Conservation (phyloP, 2,329 filamentous ascomycete genomes). For the Ceratocystis colombiana region DNA sequence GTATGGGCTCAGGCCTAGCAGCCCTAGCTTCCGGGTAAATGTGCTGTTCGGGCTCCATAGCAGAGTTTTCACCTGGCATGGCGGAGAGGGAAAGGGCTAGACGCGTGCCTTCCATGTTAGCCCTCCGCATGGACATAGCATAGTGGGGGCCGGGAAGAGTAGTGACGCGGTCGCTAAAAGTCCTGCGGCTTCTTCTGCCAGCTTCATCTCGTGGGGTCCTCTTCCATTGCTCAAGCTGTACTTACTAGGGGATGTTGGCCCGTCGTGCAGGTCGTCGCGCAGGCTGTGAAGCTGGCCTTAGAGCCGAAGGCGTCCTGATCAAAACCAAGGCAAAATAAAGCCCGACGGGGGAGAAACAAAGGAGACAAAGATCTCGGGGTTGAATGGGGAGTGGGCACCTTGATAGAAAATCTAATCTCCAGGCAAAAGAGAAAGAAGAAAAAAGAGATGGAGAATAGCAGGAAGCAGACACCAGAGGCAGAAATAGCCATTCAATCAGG, state of each 20-base stretch:
- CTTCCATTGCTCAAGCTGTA: background rate
- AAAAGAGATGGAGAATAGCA: background rate
- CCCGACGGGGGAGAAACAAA: background rate
- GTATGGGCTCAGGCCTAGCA: too few relatives aligned
- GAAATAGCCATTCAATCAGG: background rate
- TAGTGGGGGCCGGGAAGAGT: background rate
- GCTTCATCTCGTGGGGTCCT: background rate
- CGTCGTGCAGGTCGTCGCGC: background rate
- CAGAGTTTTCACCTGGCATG: constrained; percentile 7
- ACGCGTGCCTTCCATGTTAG: constrained; percentile 9
- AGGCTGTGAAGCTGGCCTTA: background rate
- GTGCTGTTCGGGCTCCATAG: background rate
- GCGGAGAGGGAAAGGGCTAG: background rate
- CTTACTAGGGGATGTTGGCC: background rate
- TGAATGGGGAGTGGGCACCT: background rate
- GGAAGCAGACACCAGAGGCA: background rate
- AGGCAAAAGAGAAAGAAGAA: background rate
- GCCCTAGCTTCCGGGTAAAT: background rate
- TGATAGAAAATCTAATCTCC: background rate
- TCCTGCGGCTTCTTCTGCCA: background rate
- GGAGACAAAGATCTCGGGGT: background rate
- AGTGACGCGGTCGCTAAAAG: background rate
- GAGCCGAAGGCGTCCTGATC: background rate
- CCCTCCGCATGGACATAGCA: background rate
- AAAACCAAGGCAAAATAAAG: background rate